These are phyloP conservation scores for Williopsis jadinii DNA, from an alignment of 1,139 yeast species.

Conservation along the genomic window DNA sequence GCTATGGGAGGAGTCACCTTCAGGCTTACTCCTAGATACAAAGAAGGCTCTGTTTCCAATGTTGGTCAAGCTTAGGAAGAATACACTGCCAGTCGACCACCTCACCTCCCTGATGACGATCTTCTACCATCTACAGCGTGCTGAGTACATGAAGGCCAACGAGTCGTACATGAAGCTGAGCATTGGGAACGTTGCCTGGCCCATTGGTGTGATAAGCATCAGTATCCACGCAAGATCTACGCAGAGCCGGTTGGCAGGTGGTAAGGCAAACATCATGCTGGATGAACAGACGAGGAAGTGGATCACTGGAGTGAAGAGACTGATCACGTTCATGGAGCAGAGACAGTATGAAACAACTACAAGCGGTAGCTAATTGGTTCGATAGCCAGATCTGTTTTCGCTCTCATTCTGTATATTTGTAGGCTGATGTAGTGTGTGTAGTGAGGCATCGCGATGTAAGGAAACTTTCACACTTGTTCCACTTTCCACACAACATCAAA, in stretches of 20 bases:
- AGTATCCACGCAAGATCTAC: slow-evolving; percentile 64
- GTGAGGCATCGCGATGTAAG: no score
- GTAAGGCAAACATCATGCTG: slow-evolving; percentile 63
- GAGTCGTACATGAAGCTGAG: slow-evolving; percentile 71
- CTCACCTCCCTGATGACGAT: slow-evolving; percentile 55
- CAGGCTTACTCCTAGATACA: slow-evolving; percentile 39
- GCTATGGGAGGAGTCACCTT: slow-evolving; percentile 35
- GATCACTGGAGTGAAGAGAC: slow-evolving; percentile 68
- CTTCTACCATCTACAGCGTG: slow-evolving; percentile 49
- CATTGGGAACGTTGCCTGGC: slow-evolving; percentile 90
- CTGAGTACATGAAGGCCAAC: slow-evolving; percentile 49
- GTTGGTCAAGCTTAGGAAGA: slow-evolving; percentile 48
- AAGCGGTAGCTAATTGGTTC: neutral
- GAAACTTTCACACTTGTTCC: no score
- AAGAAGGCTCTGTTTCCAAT: slow-evolving; percentile 55
- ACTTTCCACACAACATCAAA: no score
- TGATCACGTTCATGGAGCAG: slow-evolving; percentile 50
- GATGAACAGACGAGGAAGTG: slow-evolving; percentile 71
- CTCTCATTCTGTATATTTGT: no score
- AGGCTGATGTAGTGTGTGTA: no score
- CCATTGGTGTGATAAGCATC: slow-evolving; percentile 75
- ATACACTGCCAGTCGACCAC: slow-evolving; percentile 37
- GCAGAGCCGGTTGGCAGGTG: slow-evolving; percentile 28
- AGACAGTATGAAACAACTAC: neutral
- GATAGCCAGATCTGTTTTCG: neutral